phyloP scores from a whole-genome alignment of 192 early-diverging fungal species.

The Linnemannia exigua region DNA sequence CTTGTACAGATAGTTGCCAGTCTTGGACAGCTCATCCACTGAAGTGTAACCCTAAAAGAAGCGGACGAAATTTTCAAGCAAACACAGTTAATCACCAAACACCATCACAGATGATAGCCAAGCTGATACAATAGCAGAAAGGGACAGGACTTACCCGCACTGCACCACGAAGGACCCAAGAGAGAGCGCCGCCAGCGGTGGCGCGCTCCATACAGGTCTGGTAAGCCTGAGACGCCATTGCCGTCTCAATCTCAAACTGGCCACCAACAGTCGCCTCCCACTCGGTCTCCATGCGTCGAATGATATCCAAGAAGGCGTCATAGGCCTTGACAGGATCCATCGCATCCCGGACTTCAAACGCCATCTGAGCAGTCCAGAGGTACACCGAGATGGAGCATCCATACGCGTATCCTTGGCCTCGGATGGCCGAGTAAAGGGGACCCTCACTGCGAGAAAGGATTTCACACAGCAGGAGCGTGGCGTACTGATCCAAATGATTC shows the following conservation, averaged over 20 bases:
- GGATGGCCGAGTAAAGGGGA: constrained; percentile 80
- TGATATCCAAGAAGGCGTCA: constrained; percentile 56
- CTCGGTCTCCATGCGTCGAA: constrained; percentile 47
- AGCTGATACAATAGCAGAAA: background rate
- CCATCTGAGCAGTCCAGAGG: constrained; percentile 70
- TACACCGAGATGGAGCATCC: constrained; percentile 68
- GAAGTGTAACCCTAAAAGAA: constrained; percentile 64
- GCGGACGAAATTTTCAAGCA: background rate
- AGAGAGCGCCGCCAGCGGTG: constrained; percentile 45
- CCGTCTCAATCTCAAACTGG: constrained; percentile 54
- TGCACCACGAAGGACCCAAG: constrained; percentile 52
- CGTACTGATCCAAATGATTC: constrained; percentile 63
- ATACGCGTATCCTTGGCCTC: constrained; percentile 85
- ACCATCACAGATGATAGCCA: background rate
- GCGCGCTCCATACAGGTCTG: constrained; percentile 55
- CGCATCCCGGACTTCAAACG: constrained; percentile 46
- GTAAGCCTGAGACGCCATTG: constrained; percentile 49
- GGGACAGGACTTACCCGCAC: constrained; percentile 25
- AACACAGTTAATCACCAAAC: background rate
- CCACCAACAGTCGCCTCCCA: constrained; percentile 44
- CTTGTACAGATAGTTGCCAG: constrained; percentile 60
- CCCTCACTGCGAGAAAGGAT: constrained; percentile 81
- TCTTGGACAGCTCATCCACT: constrained; percentile 64
- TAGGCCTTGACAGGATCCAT: constrained; percentile 55
- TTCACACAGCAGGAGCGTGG: constrained; percentile 74